Percentiles rank a stretch among this genome's conserved stretches.
These are phyloP conservation scores for Plectosphaerella plurivora DNA, from an alignment of 2,329 filamentous ascomycete genomes.

Conservation along the genomic window DNA sequence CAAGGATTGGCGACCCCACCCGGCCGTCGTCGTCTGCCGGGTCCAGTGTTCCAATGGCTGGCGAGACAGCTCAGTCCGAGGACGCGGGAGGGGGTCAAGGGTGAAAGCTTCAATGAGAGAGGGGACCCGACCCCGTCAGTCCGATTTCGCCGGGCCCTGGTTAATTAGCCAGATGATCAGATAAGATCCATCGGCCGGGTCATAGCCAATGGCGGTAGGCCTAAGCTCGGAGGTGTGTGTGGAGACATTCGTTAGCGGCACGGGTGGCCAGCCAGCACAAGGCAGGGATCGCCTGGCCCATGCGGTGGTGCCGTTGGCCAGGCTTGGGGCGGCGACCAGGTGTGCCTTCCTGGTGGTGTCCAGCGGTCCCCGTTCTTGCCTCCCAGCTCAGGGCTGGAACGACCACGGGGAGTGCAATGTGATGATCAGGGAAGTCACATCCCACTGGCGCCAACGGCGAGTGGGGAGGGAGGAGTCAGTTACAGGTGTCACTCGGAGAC, in stretches of 20 bases:
- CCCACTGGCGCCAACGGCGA: too few relatives aligned
- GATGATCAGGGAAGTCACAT: too few relatives aligned
- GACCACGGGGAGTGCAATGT: too few relatives aligned
- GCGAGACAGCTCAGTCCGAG: background rate
- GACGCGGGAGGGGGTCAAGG: background rate
- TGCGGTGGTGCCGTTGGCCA: too few relatives aligned
- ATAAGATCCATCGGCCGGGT: conserved; percentile 1
- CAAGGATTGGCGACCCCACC: background rate
- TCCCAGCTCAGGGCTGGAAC: too few relatives aligned
- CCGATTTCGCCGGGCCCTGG: background rate
- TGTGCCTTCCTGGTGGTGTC: background rate
- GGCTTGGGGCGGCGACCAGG: background rate
- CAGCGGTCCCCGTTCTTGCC: too few relatives aligned
- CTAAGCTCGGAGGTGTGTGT: background rate
- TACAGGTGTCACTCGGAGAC: too few relatives aligned
- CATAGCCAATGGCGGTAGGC: background rate
- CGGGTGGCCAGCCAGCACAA: too few relatives aligned
- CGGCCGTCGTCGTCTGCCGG: background rate
- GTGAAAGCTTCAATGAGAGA: background rate
- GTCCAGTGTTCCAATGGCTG: background rate
- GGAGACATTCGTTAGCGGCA: background rate
- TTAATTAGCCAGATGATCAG: conserved; percentile 5
- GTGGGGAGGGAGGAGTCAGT: too few relatives aligned
- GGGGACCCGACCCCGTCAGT: background rate
- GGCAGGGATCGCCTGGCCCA: too few relatives aligned